These are phyloP conservation scores for Tripterygium wilfordii DNA, from an alignment of 177 flowering plant genomes.

Conservation along the genomic window DNA sequence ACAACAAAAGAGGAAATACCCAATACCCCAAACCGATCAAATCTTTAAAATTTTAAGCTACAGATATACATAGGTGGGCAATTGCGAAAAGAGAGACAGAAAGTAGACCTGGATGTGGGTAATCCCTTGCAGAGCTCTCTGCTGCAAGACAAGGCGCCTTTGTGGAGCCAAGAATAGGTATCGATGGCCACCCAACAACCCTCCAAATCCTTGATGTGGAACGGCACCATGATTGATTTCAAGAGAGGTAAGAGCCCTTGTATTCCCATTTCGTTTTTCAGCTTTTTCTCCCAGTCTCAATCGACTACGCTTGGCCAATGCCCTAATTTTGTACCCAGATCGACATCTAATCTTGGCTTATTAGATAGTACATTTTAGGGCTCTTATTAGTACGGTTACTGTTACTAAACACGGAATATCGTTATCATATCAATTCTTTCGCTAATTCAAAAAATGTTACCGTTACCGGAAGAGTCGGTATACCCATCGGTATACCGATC, in stretches of 20 bases:
- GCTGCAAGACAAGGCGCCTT: constrained; percentile 94
- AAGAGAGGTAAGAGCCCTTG: constrained; percentile 89
- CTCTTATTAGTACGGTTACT: too few relatives aligned
- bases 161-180: constrained; percentile 98
- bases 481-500: too few relatives aligned
- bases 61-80: background rate
- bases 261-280: constrained; percentile 64
- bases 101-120: constrained; percentile 83
- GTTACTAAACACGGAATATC: too few relatives aligned
- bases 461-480: too few relatives aligned
- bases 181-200: constrained; percentile 83
- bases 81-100: constrained; percentile 4
- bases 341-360: too few relatives aligned
- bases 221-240: constrained; percentile 84
- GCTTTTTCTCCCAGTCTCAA: too few relatives aligned
- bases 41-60: background rate
- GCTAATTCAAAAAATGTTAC: too few relatives aligned
- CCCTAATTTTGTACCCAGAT: too few relatives aligned
- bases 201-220: constrained; percentile 68
- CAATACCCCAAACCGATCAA: background rate
- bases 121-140: constrained; percentile 72
- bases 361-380: too few relatives aligned
- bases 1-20: background rate
- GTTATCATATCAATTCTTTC: too few relatives aligned
- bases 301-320: too few relatives aligned